These are phyloP conservation scores for Podila clonocystis DNA, from an alignment of 192 early-diverging fungal species.

Conservation along the genomic window DNA sequence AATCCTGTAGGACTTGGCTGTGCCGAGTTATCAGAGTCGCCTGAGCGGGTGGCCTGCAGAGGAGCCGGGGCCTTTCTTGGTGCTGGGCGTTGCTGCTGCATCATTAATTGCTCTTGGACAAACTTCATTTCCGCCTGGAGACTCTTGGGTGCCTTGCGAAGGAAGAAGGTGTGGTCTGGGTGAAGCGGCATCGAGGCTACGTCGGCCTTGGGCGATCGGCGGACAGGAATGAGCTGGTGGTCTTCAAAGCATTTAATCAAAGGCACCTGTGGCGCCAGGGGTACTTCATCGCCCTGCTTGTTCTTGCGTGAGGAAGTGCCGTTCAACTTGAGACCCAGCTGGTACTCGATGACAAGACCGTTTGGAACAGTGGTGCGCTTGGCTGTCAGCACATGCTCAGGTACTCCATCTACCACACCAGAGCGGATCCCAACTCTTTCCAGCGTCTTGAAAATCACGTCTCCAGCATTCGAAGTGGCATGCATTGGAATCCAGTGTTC, in stretches of 20 bases:
- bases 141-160: constrained; percentile 45
- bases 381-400: constrained; percentile 32
- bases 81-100: constrained; percentile 2
- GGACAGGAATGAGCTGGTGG: constrained; percentile 23
- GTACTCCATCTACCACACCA: constrained; percentile 56
- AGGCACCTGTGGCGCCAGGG: constrained; percentile 25
- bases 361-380: constrained; percentile 34
- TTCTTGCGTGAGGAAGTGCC: constrained; percentile 10
- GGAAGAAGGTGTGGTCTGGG: constrained; percentile 38
- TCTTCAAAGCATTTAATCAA: constrained; percentile 36
- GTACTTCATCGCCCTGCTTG: constrained; percentile 30
- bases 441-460: constrained; percentile 57
- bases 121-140: constrained; percentile 45
- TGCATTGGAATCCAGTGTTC: constrained; percentile 57
- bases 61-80: constrained; percentile 7
- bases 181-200: constrained; percentile 47
- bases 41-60: constrained; percentile 4
- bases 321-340: constrained; percentile 21
- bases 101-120: constrained; percentile 33
- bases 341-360: constrained; percentile 43
- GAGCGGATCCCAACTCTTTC: constrained; percentile 63
- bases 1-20: constrained; percentile 20
- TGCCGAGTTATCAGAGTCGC: constrained; percentile 19
- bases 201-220: constrained; percentile 45
- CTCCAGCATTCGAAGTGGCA: constrained; percentile 53